phyloP scores from a whole-genome alignment of 805 yeast genomes.

The Nakazawaea siamensis region DNA sequence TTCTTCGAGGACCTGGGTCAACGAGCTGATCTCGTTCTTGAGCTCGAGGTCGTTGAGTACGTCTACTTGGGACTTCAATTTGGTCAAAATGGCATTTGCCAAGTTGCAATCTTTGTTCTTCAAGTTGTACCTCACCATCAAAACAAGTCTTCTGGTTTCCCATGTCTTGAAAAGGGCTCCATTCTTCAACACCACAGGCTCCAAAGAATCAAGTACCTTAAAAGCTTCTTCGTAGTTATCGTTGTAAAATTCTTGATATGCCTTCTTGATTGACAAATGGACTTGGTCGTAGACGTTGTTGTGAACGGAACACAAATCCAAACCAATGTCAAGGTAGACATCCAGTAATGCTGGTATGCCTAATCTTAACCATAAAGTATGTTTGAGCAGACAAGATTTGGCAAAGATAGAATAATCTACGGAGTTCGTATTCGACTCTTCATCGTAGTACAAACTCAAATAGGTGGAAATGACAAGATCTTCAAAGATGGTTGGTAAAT shows the following conservation, averaged over 20 bases:
- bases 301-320: constrained; percentile 27
- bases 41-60: constrained; percentile 28
- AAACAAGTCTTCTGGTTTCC: constrained; percentile 30
- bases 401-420: constrained; percentile 28
- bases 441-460: constrained; percentile 34
- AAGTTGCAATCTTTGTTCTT: constrained; percentile 28
- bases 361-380: constrained; percentile 42
- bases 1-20: constrained; percentile 23
- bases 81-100: constrained; percentile 26
- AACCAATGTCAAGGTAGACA: constrained; percentile 38
- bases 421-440: constrained; percentile 18
- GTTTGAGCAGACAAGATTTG: constrained; percentile 35
- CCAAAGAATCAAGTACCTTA: constrained; percentile 24
- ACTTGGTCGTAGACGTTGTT: constrained; percentile 31
- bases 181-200: constrained; percentile 13
- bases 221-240: constrained; percentile 36
- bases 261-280: constrained; percentile 29
- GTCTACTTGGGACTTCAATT: constrained; percentile 21
- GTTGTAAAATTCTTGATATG: constrained; percentile 25
- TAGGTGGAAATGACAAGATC: constrained; percentile 49
- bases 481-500: constrained; percentile 38
- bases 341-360: constrained; percentile 41
- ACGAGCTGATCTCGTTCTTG: constrained; percentile 28
- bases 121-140: constrained; percentile 29
- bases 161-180: constrained; percentile 31